These are phyloP conservation scores for Erythrobasidium hasegawianum DNA, from an alignment of 1,284 basidiomycete genomes.

Conservation along the genomic window DNA sequence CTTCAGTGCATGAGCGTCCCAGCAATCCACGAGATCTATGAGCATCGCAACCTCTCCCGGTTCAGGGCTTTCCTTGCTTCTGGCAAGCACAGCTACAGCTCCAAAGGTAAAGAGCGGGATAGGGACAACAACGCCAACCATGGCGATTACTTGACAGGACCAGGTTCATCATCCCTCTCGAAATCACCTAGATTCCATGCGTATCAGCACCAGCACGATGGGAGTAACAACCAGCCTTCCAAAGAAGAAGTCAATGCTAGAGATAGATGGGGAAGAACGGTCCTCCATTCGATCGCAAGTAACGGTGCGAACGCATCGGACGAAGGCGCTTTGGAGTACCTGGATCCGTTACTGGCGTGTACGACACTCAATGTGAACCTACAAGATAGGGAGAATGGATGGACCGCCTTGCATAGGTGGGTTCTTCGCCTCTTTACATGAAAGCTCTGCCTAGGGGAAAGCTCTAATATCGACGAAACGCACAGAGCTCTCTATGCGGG, in stretches of 20 bases:
- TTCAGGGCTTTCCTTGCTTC: conserved; percentile 31
- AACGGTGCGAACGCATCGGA: neutral
- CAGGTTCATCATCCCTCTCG: conserved; percentile 23
- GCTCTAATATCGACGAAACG: neutral
- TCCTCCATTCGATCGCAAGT: conserved; percentile 65
- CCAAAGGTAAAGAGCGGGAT: conserved; percentile 18
- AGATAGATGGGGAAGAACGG: conserved; percentile 69
- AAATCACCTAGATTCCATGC: conserved; percentile 13
- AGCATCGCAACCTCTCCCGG: conserved; percentile 23
- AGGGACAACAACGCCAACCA: neutral
- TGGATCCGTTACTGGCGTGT: conserved; percentile 72
- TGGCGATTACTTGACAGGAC: conserved; percentile 6
- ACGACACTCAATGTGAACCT: conserved; percentile 76
- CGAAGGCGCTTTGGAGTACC: conserved; percentile 61
- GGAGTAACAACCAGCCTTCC: neutral
- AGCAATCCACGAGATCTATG: conserved; percentile 31
- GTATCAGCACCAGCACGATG: neutral
- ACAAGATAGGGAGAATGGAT: conserved; percentile 76
- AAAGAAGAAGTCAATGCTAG: conserved; percentile 64
- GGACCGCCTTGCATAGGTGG: conserved; percentile 80
- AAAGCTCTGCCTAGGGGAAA: too few species aligned
- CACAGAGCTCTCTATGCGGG: conserved; percentile 70
- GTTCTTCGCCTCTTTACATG: too few species aligned
- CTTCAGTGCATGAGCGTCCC: conserved; percentile 32
- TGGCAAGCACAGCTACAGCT: neutral